A percentile compares a stretch with the other conserved stretches of the same genome.
Evolutionary conservation across 1,139 yeast species (phyloP).

Genomic region (Blastobotrys malaysiensis): DNA sequence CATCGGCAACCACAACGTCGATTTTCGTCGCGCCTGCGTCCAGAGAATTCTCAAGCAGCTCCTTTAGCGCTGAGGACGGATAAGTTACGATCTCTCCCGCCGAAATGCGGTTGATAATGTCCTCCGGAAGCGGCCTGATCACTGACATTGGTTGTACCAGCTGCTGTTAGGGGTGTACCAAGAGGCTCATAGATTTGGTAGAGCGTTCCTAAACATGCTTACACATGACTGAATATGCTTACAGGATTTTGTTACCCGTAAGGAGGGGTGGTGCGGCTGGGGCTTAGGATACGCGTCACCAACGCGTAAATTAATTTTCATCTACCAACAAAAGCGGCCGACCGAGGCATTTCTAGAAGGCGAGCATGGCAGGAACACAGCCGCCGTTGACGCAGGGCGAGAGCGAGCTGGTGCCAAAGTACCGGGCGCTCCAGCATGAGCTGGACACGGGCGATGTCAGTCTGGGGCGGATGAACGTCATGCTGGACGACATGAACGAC

Average conservation of each 20-base stretch:
- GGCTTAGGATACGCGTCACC: background rate
- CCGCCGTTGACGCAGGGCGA: background rate
- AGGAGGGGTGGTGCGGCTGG: background rate
- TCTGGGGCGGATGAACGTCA: background rate
- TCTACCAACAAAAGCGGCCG: no score
- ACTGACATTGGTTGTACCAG: background rate
- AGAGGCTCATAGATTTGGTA: background rate
- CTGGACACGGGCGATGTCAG: conserved; percentile 3
- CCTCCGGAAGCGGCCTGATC: background rate
- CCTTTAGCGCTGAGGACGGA: conserved; percentile 82
- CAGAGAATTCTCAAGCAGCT: conserved; percentile 70
- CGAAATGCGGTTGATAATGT: conserved; percentile 67
- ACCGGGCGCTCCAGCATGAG: conserved; percentile 1
- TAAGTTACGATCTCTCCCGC: conserved; percentile 96
- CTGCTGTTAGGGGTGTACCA: background rate
- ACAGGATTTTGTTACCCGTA: background rate
- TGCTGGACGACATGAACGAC: conserved; percentile 5
- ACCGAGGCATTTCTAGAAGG: no score
- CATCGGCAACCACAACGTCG: conserved; percentile 58
- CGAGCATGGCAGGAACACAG: background rate
- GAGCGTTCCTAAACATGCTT: background rate
- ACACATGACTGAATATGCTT: background rate
- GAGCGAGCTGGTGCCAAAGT: background rate
- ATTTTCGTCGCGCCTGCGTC: conserved; percentile 68
- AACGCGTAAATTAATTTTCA: background rate